Evolutionary conservation across 768 basidiomycete species (phyloP).

Genomic region (Cantharellus cinnabarinus): DNA sequence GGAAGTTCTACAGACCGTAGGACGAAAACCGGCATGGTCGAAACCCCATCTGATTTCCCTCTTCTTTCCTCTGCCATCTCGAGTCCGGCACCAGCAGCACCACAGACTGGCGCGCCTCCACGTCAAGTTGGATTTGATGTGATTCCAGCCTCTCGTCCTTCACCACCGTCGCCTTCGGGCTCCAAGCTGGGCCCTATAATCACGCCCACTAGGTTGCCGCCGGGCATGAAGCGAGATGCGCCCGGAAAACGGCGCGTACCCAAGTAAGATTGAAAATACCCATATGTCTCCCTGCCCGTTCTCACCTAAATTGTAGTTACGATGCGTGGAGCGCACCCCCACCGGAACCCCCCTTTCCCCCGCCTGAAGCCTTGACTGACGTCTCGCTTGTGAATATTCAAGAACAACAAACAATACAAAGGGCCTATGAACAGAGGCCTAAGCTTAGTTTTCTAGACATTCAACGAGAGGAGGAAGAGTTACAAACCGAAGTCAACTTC

Average conservation of each 20-base stretch:
- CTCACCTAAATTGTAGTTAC: conserved; percentile 3
- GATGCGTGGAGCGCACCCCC: conserved; percentile 34
- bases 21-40: not conserved
- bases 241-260: not conserved
- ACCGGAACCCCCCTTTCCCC: conserved; percentile 3
- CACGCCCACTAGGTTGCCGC: conserved; percentile 32
- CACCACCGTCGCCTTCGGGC: conserved; percentile 13
- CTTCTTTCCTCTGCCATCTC: conserved; percentile 7
- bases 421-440: conserved; percentile 22
- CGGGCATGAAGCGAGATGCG: conserved; percentile 7
- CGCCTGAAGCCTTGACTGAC: conserved; percentile 4
- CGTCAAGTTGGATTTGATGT: not conserved
- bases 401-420: conserved; percentile 44
- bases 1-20: not conserved
- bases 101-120: conserved; percentile 8
- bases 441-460: conserved; percentile 59
- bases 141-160: conserved; percentile 7
- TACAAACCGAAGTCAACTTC: conserved; percentile 56
- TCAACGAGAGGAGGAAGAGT: conserved; percentile 59
- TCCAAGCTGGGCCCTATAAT: conserved; percentile 43
- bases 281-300: not conserved
- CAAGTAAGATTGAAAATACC: not conserved
- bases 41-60: conserved; percentile 4
- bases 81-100: conserved; percentile 3
- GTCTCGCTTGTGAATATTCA: conserved; percentile 35